Percentiles rank a stretch among this genome's conserved stretches.
These are phyloP conservation scores for Suhomyces bokatorum DNA, from an alignment of 1,139 yeast species.

Conservation along the genomic window DNA sequence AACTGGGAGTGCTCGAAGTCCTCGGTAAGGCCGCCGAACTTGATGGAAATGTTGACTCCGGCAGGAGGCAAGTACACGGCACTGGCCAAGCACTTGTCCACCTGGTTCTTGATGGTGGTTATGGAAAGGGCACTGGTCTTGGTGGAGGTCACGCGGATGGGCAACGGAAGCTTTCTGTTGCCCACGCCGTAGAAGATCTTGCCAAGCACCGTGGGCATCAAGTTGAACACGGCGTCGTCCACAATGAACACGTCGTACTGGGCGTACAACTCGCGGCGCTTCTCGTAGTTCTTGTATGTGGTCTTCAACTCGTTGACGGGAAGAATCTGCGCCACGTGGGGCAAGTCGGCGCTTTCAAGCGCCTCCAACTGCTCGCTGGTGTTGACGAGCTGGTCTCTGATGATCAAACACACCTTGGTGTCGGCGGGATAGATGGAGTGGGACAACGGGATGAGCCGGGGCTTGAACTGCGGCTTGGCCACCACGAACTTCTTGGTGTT, in stretches of 20 bases:
- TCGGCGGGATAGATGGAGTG: conserved; percentile 48
- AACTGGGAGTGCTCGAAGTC: conserved; percentile 33
- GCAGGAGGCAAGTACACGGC: conserved; percentile 71
- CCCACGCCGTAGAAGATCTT: conserved; percentile 65
- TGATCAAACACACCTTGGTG: conserved; percentile 66
- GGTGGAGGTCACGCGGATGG: conserved; percentile 54
- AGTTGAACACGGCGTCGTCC: conserved; percentile 78
- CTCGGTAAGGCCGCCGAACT: conserved; percentile 59
- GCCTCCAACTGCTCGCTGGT: conserved; percentile 58
- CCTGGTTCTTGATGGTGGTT: conserved; percentile 56
- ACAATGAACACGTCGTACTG: conserved; percentile 75
- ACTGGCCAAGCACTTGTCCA: conserved; percentile 58
- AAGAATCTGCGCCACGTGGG: conserved; percentile 49
- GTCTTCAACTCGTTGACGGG: conserved; percentile 62
- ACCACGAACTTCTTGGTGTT: conserved; percentile 65
- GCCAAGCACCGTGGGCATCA: conserved; percentile 82
- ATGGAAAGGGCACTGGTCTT: conserved; percentile 49
- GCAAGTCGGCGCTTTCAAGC: conserved; percentile 56
- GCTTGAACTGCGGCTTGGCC: conserved; percentile 68
- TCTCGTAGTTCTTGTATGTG: conserved; percentile 67
- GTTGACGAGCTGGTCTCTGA: conserved; percentile 65
- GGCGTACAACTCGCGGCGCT: conserved; percentile 61
- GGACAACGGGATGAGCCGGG: conserved; percentile 59
- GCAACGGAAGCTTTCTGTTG: conserved; percentile 66
- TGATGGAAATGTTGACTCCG: conserved; percentile 66